phyloP scores from a whole-genome alignment of 75 land plant species.

The Selaginella moellendorffii region DNA sequence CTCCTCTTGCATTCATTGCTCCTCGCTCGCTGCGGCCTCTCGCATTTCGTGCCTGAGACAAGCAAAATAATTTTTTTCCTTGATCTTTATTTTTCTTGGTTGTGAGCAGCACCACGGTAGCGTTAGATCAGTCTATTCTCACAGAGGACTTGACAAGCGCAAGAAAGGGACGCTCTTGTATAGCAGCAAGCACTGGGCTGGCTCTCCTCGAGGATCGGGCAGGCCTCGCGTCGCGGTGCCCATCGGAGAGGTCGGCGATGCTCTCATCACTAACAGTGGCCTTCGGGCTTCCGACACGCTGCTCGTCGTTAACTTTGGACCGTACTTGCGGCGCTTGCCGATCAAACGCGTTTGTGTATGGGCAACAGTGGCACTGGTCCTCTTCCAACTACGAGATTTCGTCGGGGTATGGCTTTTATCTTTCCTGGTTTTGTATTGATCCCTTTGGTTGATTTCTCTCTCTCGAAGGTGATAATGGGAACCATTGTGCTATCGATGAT shows the following conservation, averaged over 20 bases:
- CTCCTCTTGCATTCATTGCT: too few relatives aligned
- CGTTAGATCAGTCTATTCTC: too few relatives aligned
- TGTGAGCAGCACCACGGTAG: too few relatives aligned
- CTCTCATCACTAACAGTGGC: not conserved
- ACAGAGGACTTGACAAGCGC: not conserved
- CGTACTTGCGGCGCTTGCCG: conserved; percentile 11
- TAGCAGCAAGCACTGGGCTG: not conserved
- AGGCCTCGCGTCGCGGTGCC: not conserved
- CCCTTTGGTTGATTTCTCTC: not conserved
- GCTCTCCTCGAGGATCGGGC: not conserved
- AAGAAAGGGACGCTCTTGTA: not conserved
- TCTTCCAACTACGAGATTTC: conserved; percentile 15
- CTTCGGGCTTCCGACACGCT: not conserved
- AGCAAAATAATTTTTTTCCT: too few relatives aligned
- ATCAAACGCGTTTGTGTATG: conserved; percentile 10
- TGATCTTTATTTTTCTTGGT: too few relatives aligned
- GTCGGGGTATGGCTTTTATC: conserved; percentile 10
- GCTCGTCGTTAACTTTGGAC: conserved; percentile 6
- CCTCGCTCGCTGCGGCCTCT: too few relatives aligned
- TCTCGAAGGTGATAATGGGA: conserved; percentile 13
- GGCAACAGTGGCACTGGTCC: conserved; percentile 8
- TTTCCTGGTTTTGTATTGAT: not conserved
- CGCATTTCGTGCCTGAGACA: too few relatives aligned
- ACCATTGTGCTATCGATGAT: conserved; percentile 12
- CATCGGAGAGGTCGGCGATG: not conserved